Conservation (phyloP, 345 rosid species). For the Pelargonium nanum region DNA sequence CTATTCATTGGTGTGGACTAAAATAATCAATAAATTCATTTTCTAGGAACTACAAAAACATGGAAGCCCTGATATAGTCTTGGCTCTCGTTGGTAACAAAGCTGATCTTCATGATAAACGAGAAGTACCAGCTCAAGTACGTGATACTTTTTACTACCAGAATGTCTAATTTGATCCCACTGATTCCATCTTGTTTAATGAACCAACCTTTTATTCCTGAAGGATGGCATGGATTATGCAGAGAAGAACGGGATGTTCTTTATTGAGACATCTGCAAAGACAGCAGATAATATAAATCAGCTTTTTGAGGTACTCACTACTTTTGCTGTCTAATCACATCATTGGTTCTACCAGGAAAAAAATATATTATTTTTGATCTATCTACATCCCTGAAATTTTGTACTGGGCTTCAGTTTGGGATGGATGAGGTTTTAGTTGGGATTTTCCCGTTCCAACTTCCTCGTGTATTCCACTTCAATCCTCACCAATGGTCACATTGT, state of each 20-base stretch:
- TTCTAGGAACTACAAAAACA: constrained; percentile 91
- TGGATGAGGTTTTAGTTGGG: not conserved
- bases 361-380: not conserved
- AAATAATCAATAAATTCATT: constrained; percentile 10
- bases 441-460: too few species aligned
- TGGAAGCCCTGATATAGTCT: constrained; percentile 87
- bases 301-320: constrained; percentile 55
- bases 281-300: constrained; percentile 89
- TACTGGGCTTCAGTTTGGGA: not conserved
- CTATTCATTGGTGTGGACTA: not conserved
- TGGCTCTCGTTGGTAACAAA: constrained; percentile 97
- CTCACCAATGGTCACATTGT: too few species aligned
- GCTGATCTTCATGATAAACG: constrained; percentile 85
- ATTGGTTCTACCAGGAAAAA: not conserved
- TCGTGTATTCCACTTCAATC: too few species aligned
- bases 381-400: not conserved
- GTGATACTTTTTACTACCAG: constrained; percentile 12
- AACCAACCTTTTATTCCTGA: constrained; percentile 14
- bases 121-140: constrained; percentile 67
- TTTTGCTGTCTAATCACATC: not conserved
- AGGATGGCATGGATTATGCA: constrained; percentile 87
- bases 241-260: constrained; percentile 98
- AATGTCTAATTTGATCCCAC: constrained; percentile 2
- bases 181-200: constrained; percentile 1
- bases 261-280: constrained; percentile 95